phyloP scores from a whole-genome alignment of 2,329 filamentous ascomycete genomes.

The Aspergillus felis region DNA sequence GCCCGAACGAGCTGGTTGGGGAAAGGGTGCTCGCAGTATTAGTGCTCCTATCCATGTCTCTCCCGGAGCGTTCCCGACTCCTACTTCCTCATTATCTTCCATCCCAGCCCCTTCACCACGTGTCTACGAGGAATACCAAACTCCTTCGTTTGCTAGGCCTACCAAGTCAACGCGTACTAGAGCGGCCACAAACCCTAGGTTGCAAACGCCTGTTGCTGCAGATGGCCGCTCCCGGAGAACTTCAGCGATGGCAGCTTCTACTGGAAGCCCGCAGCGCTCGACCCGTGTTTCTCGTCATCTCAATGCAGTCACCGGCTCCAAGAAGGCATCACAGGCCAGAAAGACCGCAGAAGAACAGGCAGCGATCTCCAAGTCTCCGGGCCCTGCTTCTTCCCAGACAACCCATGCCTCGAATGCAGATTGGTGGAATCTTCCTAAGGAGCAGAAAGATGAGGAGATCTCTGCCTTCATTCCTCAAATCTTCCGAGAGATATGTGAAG shows the following conservation, averaged over 20 bases:
- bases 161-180: conserved; percentile 17
- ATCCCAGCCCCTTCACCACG: neutral
- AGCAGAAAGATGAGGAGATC: neutral
- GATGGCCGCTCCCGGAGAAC: conserved; percentile 6
- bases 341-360: neutral
- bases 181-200: conserved; percentile 3
- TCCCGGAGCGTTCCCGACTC: neutral
- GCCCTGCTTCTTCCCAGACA: neutral
- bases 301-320: neutral
- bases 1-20: conserved; percentile 10
- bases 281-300: neutral
- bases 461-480: neutral
- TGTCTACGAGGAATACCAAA: neutral
- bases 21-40: conserved; percentile 7
- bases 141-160: conserved; percentile 14
- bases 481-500: neutral
- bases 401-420: neutral
- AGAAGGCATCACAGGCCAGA: neutral
- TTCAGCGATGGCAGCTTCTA: conserved; percentile 12
- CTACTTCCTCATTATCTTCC: conserved; percentile 1
- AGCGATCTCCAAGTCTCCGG: neutral
- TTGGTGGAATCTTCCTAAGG: neutral
- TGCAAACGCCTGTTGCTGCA: neutral
- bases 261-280: conserved; percentile 14
- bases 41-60: conserved; percentile 2